These are phyloP conservation scores for Fusarium caatingaense DNA, from an alignment of 2,329 filamentous ascomycete species.

Conservation along the genomic window DNA sequence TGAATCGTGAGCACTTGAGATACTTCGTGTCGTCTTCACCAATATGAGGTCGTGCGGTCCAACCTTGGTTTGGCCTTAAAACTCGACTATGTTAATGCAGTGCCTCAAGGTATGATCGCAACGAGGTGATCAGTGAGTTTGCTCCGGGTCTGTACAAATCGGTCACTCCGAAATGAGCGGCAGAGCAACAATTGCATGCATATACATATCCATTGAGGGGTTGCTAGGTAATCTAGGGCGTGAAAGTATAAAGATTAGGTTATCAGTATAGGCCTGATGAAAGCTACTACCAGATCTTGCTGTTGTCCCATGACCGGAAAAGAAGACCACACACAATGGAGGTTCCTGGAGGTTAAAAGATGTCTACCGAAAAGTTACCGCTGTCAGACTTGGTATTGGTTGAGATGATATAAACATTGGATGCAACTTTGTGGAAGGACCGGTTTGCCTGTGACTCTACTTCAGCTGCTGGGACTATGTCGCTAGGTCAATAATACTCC, in stretches of 20 bases:
- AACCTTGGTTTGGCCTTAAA: neutral
- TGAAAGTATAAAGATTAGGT: neutral
- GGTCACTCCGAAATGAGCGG: neutral
- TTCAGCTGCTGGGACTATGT: neutral
- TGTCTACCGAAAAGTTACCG: neutral
- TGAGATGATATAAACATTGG: neutral
- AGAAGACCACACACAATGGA: neutral
- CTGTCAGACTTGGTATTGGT: neutral
- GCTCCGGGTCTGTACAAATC: neutral
- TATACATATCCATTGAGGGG: neutral
- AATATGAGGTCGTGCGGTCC: neutral
- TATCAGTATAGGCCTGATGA: neutral
- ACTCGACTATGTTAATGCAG: neutral
- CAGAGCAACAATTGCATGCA: neutral
- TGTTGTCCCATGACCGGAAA: neutral
- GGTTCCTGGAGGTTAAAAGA: neutral
- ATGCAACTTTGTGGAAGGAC: neutral
- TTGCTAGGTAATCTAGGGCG: too few relatives aligned
- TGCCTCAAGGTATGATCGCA: too few relatives aligned
- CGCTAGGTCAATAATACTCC: neutral
- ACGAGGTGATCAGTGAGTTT: neutral
- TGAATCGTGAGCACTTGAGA: too few relatives aligned
- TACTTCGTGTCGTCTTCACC: neutral
- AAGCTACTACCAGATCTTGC: neutral
- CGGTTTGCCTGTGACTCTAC: neutral